Percentiles rank a stretch among this genome's conserved stretches.
Conservation (phyloP, 2,329 filamentous ascomycete species). For the Talaromyces sp. region DNA sequence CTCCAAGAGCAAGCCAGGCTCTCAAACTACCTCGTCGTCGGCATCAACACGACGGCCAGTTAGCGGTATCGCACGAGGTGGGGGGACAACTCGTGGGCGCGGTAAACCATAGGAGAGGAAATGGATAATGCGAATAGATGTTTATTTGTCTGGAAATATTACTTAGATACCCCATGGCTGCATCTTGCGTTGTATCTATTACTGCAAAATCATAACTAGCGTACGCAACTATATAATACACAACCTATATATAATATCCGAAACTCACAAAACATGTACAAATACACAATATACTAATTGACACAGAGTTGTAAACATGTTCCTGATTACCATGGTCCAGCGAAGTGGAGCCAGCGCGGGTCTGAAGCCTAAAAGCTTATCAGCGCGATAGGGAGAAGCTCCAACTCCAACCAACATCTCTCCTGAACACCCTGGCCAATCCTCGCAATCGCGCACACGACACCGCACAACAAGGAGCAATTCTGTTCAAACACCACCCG, state of each 20-base stretch:
- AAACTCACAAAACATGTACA: neutral
- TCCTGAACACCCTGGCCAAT: neutral
- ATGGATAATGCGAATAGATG: neutral
- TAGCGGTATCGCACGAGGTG: constrained; percentile 36
- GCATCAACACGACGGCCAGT: constrained; percentile 29
- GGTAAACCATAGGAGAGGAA: constrained; percentile 13
- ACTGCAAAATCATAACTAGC: neutral
- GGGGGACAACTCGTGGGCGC: constrained; percentile 26
- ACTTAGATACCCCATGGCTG: constrained; percentile 4
- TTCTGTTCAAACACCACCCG: neutral
- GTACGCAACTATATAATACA: neutral
- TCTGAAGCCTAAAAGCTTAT: neutral
- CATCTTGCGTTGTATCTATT: neutral
- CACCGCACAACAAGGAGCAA: neutral
- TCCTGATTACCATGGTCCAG: neutral
- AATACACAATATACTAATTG: no score
- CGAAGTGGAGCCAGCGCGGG: neutral
- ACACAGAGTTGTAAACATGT: neutral
- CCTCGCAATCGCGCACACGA: neutral
- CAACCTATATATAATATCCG: neutral
- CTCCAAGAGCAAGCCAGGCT: neutral
- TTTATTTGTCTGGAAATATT: neutral
- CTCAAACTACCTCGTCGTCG: constrained; percentile 17
- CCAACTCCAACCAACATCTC: neutral
- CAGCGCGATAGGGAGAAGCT: neutral